A percentile compares a stretch with the other conserved stretches of the same genome.
These are phyloP conservation scores for Penicillium sp. DNA, from an alignment of 2,329 filamentous ascomycete species.

Conservation along the genomic window DNA sequence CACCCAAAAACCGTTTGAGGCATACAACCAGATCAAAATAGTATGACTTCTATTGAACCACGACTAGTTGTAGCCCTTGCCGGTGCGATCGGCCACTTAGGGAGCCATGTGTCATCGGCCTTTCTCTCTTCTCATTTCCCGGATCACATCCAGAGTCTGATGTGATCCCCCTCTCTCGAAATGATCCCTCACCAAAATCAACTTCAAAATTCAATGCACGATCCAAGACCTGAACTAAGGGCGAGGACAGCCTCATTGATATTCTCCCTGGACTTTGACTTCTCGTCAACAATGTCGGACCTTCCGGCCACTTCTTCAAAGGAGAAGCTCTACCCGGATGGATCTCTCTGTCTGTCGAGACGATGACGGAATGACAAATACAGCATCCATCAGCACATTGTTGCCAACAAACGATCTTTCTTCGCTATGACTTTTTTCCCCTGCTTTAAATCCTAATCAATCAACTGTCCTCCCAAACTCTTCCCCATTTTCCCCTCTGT, in stretches of 20 bases:
- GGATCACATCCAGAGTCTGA: not conserved
- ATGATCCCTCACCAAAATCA: not conserved
- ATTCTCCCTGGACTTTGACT: not conserved
- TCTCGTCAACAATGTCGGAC: not conserved
- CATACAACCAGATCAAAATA: not conserved
- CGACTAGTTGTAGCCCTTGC: constrained; percentile 31
- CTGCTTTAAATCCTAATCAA: no score
- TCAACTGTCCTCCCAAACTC: not conserved
- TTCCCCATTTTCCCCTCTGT: not conserved
- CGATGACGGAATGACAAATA: not conserved
- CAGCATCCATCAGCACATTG: not conserved
- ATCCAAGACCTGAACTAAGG: not conserved
- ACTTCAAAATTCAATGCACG: not conserved
- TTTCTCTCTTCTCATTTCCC: constrained; percentile 19
- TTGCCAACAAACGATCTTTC: not conserved
- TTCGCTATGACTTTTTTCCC: not conserved
- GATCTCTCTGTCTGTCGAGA: not conserved
- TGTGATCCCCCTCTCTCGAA: not conserved
- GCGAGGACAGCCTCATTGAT: not conserved
- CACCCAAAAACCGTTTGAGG: not conserved
- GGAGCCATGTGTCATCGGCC: constrained; percentile 22
- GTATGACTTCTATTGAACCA: not conserved
- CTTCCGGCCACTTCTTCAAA: not conserved
- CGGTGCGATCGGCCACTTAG: constrained; percentile 25
- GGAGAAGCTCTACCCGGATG: not conserved